Evolutionary conservation across 2,329 filamentous ascomycete genomes (phyloP).

Genomic region (Ophiostoma novo-ulmi): DNA sequence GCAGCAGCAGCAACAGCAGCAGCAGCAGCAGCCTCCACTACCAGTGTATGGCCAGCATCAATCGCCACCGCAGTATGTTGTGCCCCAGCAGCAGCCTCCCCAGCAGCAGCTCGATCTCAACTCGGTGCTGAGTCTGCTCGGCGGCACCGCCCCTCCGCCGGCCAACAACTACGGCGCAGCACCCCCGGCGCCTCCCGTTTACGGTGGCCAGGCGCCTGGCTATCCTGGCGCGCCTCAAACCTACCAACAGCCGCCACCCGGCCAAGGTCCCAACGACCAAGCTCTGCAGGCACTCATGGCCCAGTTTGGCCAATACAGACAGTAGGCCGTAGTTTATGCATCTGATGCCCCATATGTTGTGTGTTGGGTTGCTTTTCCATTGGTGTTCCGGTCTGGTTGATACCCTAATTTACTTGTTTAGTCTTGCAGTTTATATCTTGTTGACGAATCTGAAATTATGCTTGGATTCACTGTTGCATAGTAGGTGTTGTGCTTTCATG

Average conservation of each 20-base stretch:
- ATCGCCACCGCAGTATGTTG: not conserved
- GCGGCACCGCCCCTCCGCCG: slow-evolving; percentile 23
- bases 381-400: not conserved
- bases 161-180: slow-evolving; percentile 18
- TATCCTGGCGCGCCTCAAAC: not conserved
- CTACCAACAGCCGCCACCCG: slow-evolving; percentile 23
- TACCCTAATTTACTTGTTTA: not conserved
- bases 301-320: slow-evolving; percentile 60
- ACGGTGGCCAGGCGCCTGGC: not conserved
- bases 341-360: not conserved
- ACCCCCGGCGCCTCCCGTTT: not conserved
- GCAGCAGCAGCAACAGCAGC: slow-evolving; percentile 1
- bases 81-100: not conserved
- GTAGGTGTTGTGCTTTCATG: too few relatives aligned
- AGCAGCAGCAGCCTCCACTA: not conserved
- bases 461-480: too few relatives aligned
- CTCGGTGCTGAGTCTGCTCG: slow-evolving; percentile 42
- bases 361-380: not conserved
- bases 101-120: slow-evolving; percentile 39
- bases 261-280: slow-evolving; percentile 37
- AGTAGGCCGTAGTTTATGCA: slow-evolving; percentile 35
- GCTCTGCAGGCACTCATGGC: slow-evolving; percentile 70
- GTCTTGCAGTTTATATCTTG: not conserved
- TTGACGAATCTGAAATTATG: not conserved
- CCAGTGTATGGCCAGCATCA: not conserved